Evolutionary conservation across 768 basidiomycete species (phyloP), one percentile per base, ranked within the genome.

Genomic region (Phanerochaete sordida): DNA sequence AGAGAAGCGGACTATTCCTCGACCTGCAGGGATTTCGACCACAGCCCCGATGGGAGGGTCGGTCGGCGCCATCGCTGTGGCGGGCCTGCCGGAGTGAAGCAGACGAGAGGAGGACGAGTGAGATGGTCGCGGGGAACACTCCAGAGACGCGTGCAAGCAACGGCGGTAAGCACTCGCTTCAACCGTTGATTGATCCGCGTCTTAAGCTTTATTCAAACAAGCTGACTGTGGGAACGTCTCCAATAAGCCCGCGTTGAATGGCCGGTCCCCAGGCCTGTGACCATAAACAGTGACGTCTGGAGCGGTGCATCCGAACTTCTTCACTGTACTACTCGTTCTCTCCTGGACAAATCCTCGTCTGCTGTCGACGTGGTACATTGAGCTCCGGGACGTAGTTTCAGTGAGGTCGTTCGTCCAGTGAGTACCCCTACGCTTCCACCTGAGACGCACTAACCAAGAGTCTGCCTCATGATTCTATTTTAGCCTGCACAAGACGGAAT

Each of bases 1-100:
- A 53, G 81, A 83, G 79, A 94, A 99, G 24, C 95, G 82, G 48
- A 98, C 89, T 48, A 88, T 78, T 2, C 97, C 97, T 37, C 85
- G 81, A 19, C 95, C 95, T 39, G 87, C 86, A 0, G 88, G 75
- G 47, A 95, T 85, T 57, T 88, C 83, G 16, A 97, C 95, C 57
- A 90, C 81, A 3, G 93, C 82, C 31, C 90, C 90, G 50, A 93
- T 70, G 3, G 82, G 72, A 33, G 79, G 77, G 28, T 84, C 83
- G 46, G 60, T 52, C 48, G 64, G 59, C 53, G 75, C 70, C 78
- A 77, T 79, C 5, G 13, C 16, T 39, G 35, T 13, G 33, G 21
- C 15, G 2, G n/a, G n/a, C n/a, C n/a, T n/a, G n/a, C 21, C n/a
- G 23, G 23, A 37, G 37, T 23, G 21, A 26, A n/a, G 21, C 8